Conservation (phyloP, 2,329 filamentous ascomycete genomes). For the Fusarium sp. region DNA sequence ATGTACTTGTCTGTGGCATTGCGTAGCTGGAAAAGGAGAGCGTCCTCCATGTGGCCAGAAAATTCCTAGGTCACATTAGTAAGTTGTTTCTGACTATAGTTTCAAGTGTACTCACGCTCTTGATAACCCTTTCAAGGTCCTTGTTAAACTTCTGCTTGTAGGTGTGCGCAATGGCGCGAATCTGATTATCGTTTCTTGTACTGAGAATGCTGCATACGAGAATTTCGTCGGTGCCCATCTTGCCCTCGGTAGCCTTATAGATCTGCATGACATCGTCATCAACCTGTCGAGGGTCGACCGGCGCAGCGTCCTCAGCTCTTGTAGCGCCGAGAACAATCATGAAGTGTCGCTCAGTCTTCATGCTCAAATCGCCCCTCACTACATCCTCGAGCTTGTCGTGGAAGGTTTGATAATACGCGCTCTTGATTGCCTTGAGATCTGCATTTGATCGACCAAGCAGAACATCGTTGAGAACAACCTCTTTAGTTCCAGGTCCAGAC, state of each 20-base stretch:
- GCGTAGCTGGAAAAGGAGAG: slow-evolving; percentile 80
- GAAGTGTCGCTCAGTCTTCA: slow-evolving; percentile 88
- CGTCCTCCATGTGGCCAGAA: slow-evolving; percentile 89
- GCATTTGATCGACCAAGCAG: slow-evolving; percentile 85
- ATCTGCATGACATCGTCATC: slow-evolving; percentile 80
- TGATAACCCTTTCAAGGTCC: slow-evolving; percentile 76
- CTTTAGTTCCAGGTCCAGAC: slow-evolving; percentile 84
- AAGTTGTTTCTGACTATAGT: neutral
- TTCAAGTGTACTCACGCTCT: slow-evolving; percentile 59
- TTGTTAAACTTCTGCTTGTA: slow-evolving; percentile 78
- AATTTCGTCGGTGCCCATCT: slow-evolving; percentile 76
- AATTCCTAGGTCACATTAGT: slow-evolving; percentile 66
- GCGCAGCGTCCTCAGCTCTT: slow-evolving; percentile 79
- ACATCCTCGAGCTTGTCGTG: slow-evolving; percentile 72
- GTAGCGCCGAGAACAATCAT: slow-evolving; percentile 78
- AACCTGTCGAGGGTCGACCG: slow-evolving; percentile 75
- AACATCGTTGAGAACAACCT: slow-evolving; percentile 84
- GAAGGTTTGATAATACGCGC: slow-evolving; percentile 75
- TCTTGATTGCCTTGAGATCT: slow-evolving; percentile 86
- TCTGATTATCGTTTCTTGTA: slow-evolving; percentile 79
- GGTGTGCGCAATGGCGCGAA: slow-evolving; percentile 79
- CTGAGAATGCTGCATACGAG: slow-evolving; percentile 81
- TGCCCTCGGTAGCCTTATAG: slow-evolving; percentile 79
- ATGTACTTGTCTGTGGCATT: slow-evolving; percentile 81
- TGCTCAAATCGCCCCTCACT: slow-evolving; percentile 80